phyloP scores from a whole-genome alignment of 768 basidiomycete species.

The Suillus variegatus region DNA sequence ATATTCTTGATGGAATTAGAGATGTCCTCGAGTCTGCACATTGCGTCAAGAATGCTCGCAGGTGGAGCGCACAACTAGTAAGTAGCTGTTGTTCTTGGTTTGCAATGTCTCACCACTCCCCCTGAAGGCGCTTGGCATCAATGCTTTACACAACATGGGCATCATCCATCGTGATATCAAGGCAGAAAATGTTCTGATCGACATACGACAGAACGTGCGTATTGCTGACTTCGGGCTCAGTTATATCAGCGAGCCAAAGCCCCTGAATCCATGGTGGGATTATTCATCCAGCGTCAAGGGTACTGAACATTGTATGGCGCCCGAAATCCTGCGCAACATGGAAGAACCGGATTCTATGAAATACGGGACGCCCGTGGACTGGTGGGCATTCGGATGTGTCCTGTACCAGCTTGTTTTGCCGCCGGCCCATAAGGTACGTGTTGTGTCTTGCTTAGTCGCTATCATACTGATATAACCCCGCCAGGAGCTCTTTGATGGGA shows the following conservation, averaged over 20 bases:
- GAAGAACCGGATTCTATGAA: slow-evolving; percentile 3
- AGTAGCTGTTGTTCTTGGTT: slow-evolving; percentile 6
- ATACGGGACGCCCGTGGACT: slow-evolving; percentile 39
- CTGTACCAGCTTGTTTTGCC: slow-evolving; percentile 37
- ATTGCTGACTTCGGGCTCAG: slow-evolving; percentile 45
- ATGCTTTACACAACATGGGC: slow-evolving; percentile 54
- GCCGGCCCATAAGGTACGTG: slow-evolving; percentile 24
- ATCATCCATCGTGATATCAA: slow-evolving; percentile 73
- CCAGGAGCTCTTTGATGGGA: slow-evolving; percentile 35
- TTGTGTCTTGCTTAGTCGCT: neutral
- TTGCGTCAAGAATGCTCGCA: neutral
- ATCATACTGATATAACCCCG: neutral
- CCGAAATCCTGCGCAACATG: slow-evolving; percentile 38
- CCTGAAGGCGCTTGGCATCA: slow-evolving; percentile 41
- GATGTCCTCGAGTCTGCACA: slow-evolving; percentile 29
- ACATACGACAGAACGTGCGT: slow-evolving; percentile 38
- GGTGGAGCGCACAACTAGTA: slow-evolving; percentile 45
- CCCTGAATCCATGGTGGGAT: slow-evolving; percentile 14
- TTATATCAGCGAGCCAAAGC: slow-evolving; percentile 16
- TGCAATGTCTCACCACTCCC: slow-evolving; percentile 4
- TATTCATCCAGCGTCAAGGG: slow-evolving; percentile 34
- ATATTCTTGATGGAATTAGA: slow-evolving; percentile 42
- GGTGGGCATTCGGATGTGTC: slow-evolving; percentile 45
- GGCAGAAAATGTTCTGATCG: slow-evolving; percentile 68
- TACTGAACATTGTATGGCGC: slow-evolving; percentile 41